A percentile compares a stretch with the other conserved stretches of the same genome.
Conservation (phyloP, 345 rosid genomes). For the Syzygium jambos region DNA sequence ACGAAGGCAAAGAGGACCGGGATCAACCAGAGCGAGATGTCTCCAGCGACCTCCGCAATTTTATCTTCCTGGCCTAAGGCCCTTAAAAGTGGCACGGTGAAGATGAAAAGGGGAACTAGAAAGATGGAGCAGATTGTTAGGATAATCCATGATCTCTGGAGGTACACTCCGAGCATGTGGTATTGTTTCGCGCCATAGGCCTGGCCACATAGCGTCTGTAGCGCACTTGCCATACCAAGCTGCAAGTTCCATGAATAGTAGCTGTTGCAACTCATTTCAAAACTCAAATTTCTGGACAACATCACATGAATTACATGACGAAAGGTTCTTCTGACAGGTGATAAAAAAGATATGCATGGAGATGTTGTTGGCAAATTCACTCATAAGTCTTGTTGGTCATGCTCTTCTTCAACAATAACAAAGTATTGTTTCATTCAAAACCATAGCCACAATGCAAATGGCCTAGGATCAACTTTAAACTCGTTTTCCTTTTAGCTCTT, state of each 20-base stretch:
- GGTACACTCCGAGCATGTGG: conserved; percentile 78
- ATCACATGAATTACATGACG: not conserved
- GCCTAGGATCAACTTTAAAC: not conserved
- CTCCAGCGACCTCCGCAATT: conserved; percentile 38
- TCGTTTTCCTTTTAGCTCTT: not conserved
- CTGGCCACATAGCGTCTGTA: conserved; percentile 85
- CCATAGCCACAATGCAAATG: not conserved
- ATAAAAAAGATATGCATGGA: not conserved
- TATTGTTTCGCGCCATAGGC: conserved; percentile 71
- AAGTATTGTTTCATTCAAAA: not conserved
- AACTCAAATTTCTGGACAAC: not conserved
- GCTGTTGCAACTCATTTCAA: not conserved
- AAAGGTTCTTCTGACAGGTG: not conserved
- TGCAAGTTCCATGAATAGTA: conserved; percentile 9
- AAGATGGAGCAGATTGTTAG: conserved; percentile 18
- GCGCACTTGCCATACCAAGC: conserved; percentile 85
- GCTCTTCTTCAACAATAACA: not conserved
- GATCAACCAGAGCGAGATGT: conserved; percentile 48
- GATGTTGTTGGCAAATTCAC: not conserved
- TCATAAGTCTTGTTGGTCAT: not conserved
- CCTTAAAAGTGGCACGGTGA: conserved; percentile 36
- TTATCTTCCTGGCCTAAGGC: conserved; percentile 56
- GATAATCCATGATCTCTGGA: conserved; percentile 82
- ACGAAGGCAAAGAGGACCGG: conserved; percentile 37
- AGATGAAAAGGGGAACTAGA: conserved; percentile 50